These are phyloP conservation scores for Colletotrichum sp. DNA, from an alignment of 2,329 filamentous ascomycete species.

Conservation along the genomic window DNA sequence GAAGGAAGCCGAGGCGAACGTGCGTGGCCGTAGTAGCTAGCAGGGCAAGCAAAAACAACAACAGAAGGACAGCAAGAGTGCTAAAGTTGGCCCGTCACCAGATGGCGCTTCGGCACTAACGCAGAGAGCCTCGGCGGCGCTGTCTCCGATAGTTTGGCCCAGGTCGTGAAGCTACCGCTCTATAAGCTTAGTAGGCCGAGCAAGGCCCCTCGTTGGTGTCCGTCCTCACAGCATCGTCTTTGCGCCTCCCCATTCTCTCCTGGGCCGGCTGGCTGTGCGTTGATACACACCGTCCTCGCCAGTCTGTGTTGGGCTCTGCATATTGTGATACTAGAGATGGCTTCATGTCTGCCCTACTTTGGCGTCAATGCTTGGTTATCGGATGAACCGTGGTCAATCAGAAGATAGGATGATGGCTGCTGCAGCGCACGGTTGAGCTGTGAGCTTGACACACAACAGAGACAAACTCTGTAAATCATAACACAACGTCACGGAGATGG, in stretches of 20 bases:
- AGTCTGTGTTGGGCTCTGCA: background rate
- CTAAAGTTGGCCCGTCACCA: background rate
- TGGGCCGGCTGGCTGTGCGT: background rate
- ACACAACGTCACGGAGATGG: background rate
- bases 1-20: background rate
- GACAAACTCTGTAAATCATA: background rate
- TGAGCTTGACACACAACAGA: background rate
- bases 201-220: background rate
- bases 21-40: background rate
- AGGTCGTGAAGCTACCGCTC: background rate
- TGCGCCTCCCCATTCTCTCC: background rate
- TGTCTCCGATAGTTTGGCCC: background rate
- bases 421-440: slow-evolving; percentile 1
- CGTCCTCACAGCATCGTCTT: background rate
- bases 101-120: background rate
- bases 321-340: background rate
- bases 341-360: background rate
- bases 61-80: background rate
- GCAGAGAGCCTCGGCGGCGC: slow-evolving; percentile 2
- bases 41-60: background rate
- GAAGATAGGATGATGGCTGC: background rate
- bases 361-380: background rate
- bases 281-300: background rate
- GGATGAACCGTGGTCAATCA: background rate
- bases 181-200: background rate